These are phyloP conservation scores for Trichosanthes truncata DNA, from an alignment of 306 rosid species.

Conservation along the genomic window DNA sequence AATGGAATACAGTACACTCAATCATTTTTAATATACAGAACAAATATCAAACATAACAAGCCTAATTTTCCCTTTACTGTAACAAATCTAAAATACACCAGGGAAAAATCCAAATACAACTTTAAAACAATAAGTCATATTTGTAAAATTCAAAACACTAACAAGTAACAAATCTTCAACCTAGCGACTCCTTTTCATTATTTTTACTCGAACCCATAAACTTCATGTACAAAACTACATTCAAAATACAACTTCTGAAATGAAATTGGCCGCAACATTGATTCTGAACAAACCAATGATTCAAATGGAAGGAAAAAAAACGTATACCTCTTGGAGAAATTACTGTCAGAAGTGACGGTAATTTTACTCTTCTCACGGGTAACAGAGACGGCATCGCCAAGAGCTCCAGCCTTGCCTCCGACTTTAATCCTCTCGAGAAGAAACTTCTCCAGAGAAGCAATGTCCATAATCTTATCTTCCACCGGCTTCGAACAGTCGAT, in stretches of 20 bases:
- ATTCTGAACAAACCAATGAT: background rate
- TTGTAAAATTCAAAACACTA: background rate
- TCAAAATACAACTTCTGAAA: background rate
- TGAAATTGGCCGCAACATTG: background rate
- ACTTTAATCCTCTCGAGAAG: constrained; percentile 54
- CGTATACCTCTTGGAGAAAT: constrained; percentile 65
- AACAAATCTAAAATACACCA: background rate
- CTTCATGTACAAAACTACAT: background rate
- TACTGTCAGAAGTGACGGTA: constrained; percentile 58
- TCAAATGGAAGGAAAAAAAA: background rate
- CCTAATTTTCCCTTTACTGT: background rate
- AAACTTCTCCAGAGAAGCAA: constrained; percentile 51
- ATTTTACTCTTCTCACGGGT: constrained; percentile 66
- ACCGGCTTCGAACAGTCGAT: constrained; percentile 51
- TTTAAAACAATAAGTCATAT: no score
- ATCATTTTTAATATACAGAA: background rate
- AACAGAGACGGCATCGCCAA: constrained; percentile 64
- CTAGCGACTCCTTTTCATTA: background rate
- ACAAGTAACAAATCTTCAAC: background rate
- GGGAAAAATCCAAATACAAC: background rate
- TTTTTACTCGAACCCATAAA: background rate
- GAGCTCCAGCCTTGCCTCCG: constrained; percentile 68
- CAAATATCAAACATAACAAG: background rate
- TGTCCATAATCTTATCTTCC: constrained; percentile 51
- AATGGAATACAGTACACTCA: background rate